Evolutionary conservation across 2,329 filamentous ascomycete genomes (phyloP).

Genomic region (Aspergillus eucalypticola): DNA sequence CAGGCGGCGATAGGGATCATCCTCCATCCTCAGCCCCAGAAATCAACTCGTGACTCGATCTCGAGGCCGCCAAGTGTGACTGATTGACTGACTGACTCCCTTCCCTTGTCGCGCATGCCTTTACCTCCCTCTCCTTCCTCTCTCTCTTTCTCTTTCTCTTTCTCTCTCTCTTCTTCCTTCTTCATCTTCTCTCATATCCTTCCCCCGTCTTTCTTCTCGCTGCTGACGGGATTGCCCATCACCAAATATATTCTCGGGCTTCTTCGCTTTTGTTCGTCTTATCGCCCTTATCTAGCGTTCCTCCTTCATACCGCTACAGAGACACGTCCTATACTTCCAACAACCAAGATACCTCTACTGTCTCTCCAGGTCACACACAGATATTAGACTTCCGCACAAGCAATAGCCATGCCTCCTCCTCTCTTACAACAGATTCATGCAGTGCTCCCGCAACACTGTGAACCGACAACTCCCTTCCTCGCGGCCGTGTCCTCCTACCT

Average conservation of each 20-base stretch:
- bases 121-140: neutral
- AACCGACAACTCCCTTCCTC: conserved; percentile 60
- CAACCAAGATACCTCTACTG: neutral
- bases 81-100: conserved; percentile 25
- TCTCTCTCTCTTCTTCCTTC: neutral
- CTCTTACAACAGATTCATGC: conserved; percentile 29
- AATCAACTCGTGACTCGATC: conserved; percentile 12
- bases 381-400: neutral
- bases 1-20: conserved; percentile 8
- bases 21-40: neutral
- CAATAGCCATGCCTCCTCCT: conserved; percentile 32
- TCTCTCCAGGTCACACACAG: neutral
- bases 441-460: conserved; percentile 60
- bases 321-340: neutral
- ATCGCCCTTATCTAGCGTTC: conserved; percentile 6
- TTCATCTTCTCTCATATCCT: neutral
- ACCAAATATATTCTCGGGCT: neutral
- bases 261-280: neutral
- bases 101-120: neutral
- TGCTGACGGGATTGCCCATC: neutral
- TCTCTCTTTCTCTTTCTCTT: neutral
- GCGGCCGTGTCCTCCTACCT: conserved; percentile 59
- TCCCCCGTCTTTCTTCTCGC: neutral
- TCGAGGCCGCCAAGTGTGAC: conserved; percentile 14
- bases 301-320: conserved; percentile 7